A percentile compares a stretch with the other conserved stretches of the same genome.
phyloP scores from a whole-genome alignment of 2,329 filamentous ascomycete species.

The Teratosphaeria pseudoeucalypti region DNA sequence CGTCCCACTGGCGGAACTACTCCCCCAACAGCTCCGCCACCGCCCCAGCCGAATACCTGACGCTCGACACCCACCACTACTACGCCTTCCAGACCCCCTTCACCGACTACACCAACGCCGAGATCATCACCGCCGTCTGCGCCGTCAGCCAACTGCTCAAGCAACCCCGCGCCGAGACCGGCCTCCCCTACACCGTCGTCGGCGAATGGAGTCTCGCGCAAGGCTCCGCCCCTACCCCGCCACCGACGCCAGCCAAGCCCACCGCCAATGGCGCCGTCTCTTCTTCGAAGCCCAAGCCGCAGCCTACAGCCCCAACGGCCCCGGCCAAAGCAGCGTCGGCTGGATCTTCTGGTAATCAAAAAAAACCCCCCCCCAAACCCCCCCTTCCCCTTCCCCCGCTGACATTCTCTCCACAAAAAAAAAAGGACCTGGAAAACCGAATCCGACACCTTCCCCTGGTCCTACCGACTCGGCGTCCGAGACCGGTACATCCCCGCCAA shows the following conservation, averaged over 20 bases:
- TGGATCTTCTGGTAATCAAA: slow-evolving; percentile 14
- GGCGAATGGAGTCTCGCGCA: slow-evolving; percentile 15
- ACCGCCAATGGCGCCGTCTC: slow-evolving; percentile 14
- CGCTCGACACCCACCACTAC: slow-evolving; percentile 16
- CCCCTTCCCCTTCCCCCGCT: too few relatives aligned
- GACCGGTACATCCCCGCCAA: slow-evolving; percentile 13
- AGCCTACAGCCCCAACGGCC: slow-evolving; percentile 8
- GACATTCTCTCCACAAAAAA: too few relatives aligned
- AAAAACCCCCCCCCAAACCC: too few relatives aligned
- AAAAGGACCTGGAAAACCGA: slow-evolving; percentile 16
- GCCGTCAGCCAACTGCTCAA: slow-evolving; percentile 4
- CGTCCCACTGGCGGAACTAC: slow-evolving; percentile 12
- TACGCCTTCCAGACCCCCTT: slow-evolving; percentile 11
- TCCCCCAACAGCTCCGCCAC: not conserved
- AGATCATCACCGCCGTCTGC: slow-evolving; percentile 11
- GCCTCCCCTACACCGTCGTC: slow-evolving; percentile 9
- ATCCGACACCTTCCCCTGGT: slow-evolving; percentile 16
- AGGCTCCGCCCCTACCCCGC: too few relatives aligned
- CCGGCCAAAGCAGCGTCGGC: slow-evolving; percentile 7
- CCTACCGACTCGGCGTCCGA: slow-evolving; percentile 9
- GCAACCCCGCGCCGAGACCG: not conserved
- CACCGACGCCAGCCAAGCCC: slow-evolving; percentile 1
- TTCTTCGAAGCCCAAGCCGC: slow-evolving; percentile 14
- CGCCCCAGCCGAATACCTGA: not conserved
- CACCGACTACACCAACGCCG: slow-evolving; percentile 5